phyloP scores from a whole-genome alignment of 768 basidiomycete species.

The Leccinum fibrillosum region DNA sequence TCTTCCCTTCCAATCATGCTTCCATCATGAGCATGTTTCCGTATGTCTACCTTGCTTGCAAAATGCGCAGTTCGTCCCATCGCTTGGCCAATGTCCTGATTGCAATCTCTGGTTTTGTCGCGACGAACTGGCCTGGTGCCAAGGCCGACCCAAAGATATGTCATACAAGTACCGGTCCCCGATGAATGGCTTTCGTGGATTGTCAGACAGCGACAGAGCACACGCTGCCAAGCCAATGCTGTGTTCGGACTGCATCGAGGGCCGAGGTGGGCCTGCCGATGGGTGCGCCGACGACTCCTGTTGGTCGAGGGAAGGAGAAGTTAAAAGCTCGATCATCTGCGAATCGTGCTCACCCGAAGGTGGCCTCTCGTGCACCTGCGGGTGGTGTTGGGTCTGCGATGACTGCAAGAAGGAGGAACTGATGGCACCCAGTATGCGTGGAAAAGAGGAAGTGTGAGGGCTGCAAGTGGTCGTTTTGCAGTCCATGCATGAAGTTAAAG shows the following conservation, averaged over 20 bases:
- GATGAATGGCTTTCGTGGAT: neutral
- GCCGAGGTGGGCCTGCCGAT: too few species aligned
- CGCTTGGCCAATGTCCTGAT: too few species aligned
- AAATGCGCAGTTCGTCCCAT: too few species aligned
- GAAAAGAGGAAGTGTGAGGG: slow-evolving; percentile 12
- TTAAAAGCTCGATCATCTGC: slow-evolving; percentile 11
- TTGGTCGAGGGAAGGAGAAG: slow-evolving; percentile 14
- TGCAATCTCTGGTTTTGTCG: too few species aligned
- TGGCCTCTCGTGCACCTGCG: slow-evolving; percentile 22
- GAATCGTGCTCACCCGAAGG: slow-evolving; percentile 14
- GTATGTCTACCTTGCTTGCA: too few species aligned
- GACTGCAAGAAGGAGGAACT: slow-evolving; percentile 15
- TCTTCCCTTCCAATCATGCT: too few species aligned
- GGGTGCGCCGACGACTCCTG: slow-evolving; percentile 11
- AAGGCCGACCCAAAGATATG: slow-evolving; percentile 11
- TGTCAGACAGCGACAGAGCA: slow-evolving; percentile 5
- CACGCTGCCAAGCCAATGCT: slow-evolving; percentile 3
- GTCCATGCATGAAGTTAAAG: slow-evolving; percentile 6
- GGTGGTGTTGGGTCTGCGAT: slow-evolving; percentile 21
- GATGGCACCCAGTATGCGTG: slow-evolving; percentile 5
- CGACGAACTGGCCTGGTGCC: too few species aligned
- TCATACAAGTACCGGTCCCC: too few species aligned
- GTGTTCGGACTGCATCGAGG: too few species aligned
- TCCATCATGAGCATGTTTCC: too few species aligned
- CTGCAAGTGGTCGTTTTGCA: slow-evolving; percentile 14